Percentiles rank a stretch among this genome's conserved stretches.
Conservation (phyloP, 2,329 filamentous ascomycete species). For the Sphaerulina vaccinii region DNA sequence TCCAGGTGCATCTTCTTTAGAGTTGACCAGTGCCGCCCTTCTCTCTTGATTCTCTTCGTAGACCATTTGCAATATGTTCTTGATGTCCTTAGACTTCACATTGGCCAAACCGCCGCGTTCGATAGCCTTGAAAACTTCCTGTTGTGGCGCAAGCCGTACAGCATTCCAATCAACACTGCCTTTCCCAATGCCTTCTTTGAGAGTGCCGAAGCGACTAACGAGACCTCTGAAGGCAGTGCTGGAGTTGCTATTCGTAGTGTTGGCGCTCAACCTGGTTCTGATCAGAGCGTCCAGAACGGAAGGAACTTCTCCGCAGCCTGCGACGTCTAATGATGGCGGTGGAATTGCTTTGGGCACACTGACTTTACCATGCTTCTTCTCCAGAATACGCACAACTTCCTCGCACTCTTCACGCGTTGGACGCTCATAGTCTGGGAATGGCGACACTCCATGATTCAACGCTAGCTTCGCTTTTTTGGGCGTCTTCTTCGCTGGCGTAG, state of each 20-base stretch:
- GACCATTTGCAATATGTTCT: slow-evolving; percentile 69
- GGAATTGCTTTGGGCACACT: slow-evolving; percentile 66
- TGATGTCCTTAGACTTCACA: slow-evolving; percentile 71
- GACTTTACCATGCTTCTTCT: slow-evolving; percentile 64
- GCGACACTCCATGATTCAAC: slow-evolving; percentile 53
- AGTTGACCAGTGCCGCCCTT: slow-evolving; percentile 50
- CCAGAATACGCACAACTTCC: slow-evolving; percentile 65
- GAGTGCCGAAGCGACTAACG: slow-evolving; percentile 61
- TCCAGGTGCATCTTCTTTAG: slow-evolving; percentile 35
- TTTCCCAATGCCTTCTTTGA: slow-evolving; percentile 63
- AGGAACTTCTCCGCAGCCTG: slow-evolving; percentile 68
- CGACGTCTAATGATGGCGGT: slow-evolving; percentile 65
- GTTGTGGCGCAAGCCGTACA: slow-evolving; percentile 58
- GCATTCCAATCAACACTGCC: slow-evolving; percentile 75
- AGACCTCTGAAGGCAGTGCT: slow-evolving; percentile 66
- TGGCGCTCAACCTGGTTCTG: slow-evolving; percentile 61
- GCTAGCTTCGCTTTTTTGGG: slow-evolving; percentile 46
- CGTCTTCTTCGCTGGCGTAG: slow-evolving; percentile 36
- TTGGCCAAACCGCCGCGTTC: slow-evolving; percentile 67
- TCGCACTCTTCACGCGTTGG: slow-evolving; percentile 70
- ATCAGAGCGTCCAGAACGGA: slow-evolving; percentile 64
- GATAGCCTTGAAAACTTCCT: slow-evolving; percentile 68
- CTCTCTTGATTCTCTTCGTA: slow-evolving; percentile 66
- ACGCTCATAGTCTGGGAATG: slow-evolving; percentile 65
- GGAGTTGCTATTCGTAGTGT: slow-evolving; percentile 61